Base-by-base conservation (phyloP, 768 basidiomycete genomes). In the Mycena latifolia region DNA sequence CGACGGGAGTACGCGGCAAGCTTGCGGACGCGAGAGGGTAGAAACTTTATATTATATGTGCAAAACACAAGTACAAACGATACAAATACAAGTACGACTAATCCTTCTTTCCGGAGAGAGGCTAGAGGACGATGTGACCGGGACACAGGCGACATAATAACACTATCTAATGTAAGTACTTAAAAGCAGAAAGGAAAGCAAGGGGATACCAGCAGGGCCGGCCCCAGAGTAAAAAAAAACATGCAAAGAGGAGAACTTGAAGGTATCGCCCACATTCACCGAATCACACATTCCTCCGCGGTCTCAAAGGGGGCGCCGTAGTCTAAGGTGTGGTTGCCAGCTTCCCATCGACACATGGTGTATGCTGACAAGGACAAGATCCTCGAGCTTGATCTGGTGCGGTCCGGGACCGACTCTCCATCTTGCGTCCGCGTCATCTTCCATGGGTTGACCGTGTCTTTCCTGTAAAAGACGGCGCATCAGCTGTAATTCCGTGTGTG, bases 341-440 rank as follows among this genome's bases (percentile, higher is more conserved):
- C 88, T 89, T 14, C 92, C 92, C 77, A 92, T 87, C 15, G 92
- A 92, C 55, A 93, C 91, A 69, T 94, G 92, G 77, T 93, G 92
- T 58, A 93, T 86, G 70, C 91, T 90, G 69, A 94, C 89, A 48
- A 94, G 85, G 54, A 90, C 79, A 54, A 94, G 81, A 73, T 93
- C 87, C 29, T 90, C 90, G 5, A 91, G 78, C 39, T 76, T 84
- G 76, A 93, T 89, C 65, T 84, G 78, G 43, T 78, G 73, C n/a
- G 76, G 73, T n/a, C 77, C 79, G 17, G 75, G 70, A 18, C 90
- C 90, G n/a, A 94, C 84, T 68, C 79, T 82, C 92, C 90, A 94
- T 28, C 79, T 76, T 12, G 73, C 72, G 73, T 92, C 89, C 4
- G 84, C 82, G 18, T 88, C 89, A 28, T 90, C 89, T 59, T 94